Base-by-base conservation (phyloP, 139 green algal species). In the Asterochloris sp. region DNA sequence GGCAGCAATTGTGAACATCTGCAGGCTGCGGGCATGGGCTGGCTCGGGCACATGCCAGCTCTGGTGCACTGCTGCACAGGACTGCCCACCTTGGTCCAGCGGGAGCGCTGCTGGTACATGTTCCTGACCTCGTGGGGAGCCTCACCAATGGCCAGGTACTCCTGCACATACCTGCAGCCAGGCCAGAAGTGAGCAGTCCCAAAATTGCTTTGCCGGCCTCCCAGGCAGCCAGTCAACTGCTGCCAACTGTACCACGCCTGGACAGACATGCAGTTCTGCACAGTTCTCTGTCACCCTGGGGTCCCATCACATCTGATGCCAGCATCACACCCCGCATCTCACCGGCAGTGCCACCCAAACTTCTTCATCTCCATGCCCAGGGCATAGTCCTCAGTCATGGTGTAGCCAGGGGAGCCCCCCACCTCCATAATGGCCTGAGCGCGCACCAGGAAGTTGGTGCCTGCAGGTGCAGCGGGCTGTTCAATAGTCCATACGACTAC, bases 61-160 rank as follows among this genome's bases (percentile, higher is more conserved):
- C 1, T 29, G 71, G 71, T 19, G 71, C n/a, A 21, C 19, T 2
- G 67, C 67, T 23, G 67, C 21, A 8, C 21, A 24, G 67, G 21
- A 73, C 9, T 73, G 67, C 78, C 29, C 19, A 83, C 84, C 87
- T 96, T 96, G 88, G 88, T 91, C 91, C 91, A 94, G 79, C 91
- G 88, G 19, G 88, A 92, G 82, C 91, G 89, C 87, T 94, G 91
- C n/a, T 90, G 88, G 73, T 82, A 83, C 82, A 89, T 85, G 79
- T 94, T 91, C 64, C 90, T 86, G 63, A 90, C 86, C 81, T 94
- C 87, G 69, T 92, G 84, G 4, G 91, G 91, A 13, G 91, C 91
- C 86, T 93, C 89, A 47, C 89, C 89, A 54, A 89, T 83, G 38
- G 89, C 89, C 78, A 92, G 81, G 76, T 93, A 93, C 78, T 92